phyloP scores from a whole-genome alignment of 331 rosid genomes.

The Erythrophleum ivorense region DNA sequence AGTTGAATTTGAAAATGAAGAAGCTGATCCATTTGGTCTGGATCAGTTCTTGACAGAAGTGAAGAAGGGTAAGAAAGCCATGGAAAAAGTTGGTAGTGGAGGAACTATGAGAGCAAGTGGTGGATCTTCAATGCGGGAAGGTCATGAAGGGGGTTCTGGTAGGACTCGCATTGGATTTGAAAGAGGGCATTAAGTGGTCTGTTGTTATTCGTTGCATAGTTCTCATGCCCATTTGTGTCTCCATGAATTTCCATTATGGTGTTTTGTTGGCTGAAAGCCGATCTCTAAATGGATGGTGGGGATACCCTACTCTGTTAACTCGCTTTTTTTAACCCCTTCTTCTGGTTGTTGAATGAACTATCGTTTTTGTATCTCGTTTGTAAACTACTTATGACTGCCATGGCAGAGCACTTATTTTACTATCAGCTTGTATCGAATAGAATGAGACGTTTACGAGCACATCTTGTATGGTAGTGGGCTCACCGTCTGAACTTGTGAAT shows the following conservation, averaged over 20 bases:
- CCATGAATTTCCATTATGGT: not conserved
- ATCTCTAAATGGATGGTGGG: not conserved
- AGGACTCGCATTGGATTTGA: constrained; percentile 74
- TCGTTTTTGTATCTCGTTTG: no score
- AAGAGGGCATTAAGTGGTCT: constrained; percentile 52
- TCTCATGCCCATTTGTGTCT: not conserved
- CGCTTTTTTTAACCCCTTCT: not conserved
- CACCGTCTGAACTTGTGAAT: no score
- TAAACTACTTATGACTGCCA: constrained; percentile 17
- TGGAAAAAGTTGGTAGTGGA: constrained; percentile 66
- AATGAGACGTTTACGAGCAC: not conserved
- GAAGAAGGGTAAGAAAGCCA: constrained; percentile 76
- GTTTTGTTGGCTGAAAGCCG: not conserved
- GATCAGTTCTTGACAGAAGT: constrained; percentile 85
- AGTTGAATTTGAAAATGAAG: constrained; percentile 86
- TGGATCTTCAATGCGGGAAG: constrained; percentile 72
- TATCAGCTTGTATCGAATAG: not conserved
- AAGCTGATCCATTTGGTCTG: constrained; percentile 90
- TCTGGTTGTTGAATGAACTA: not conserved
- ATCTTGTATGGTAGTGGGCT: no score
- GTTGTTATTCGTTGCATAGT: not conserved
- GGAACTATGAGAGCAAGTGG: constrained; percentile 84
- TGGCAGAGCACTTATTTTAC: not conserved
- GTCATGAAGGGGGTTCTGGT: constrained; percentile 64
- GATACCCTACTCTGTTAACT: constrained; percentile 4